Evolutionary conservation across 768 basidiomycete genomes (phyloP), one percentile per base, ranked within the genome.

Genomic region (Psilocybe azurescens): DNA sequence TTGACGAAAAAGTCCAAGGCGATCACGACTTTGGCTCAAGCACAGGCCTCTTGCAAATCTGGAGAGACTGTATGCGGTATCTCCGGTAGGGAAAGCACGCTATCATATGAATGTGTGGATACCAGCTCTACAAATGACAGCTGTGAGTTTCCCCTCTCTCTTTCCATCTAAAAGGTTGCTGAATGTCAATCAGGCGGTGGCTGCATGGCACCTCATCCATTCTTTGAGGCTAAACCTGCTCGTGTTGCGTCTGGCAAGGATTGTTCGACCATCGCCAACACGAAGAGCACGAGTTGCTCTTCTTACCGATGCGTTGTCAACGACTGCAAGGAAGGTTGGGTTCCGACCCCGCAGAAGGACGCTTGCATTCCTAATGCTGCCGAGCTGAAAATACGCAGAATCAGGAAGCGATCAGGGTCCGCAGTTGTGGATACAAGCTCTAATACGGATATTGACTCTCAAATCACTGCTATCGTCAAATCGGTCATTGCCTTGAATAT

Each of bases 51-150:
- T 9, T 79, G 76, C 62, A 72, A 67, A 47, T 14, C 65, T 6
- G 62, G 66, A 46, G 69, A 77, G 69, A 65, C 62, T 10, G 74
- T 81, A 24, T 82, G 81, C 53, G 80, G 80, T 6, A 70, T 80
- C 52, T 63, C 70, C 39, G 77, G 77, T 53, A 66, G 69, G 7
- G 67, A 68, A 53, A 72, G 62, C 28, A 56, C 69, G 5, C 57
- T 67, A 9, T 72, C 62, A 29, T 81, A 75, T 57, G 81, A 81
- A 63, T 82, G 81, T 56, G 64, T 82, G 56, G 73, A 81, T 60
- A 76, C 73, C 33, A 63, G 61, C 3, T 65, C 58, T 29, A 66
- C 74, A 11, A 72, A 73, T n/a, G 77, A 79, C 50, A 80, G 78
- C 60, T 81, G 79, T 81, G 70, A 8, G 80, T 74, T 24, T 55